Evolutionary conservation across 208 protist genomes (phyloP).

Genomic region (Porcisia deanei): DNA sequence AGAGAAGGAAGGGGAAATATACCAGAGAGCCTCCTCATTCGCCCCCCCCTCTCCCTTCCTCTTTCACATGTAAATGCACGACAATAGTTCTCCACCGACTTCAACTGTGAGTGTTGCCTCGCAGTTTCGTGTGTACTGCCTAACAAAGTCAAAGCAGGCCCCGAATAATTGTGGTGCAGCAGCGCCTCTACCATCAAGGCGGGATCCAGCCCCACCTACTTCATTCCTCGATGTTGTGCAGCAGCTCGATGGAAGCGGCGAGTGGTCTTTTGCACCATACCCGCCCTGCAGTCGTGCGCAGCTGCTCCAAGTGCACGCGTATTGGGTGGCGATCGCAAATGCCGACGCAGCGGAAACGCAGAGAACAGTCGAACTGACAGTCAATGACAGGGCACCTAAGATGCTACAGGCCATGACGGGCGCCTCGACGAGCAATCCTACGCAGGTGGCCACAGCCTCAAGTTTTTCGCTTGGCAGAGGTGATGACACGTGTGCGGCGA

Average conservation of each 20-base stretch:
- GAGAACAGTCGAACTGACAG: no score
- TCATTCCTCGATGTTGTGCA: conserved; percentile 23
- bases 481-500: not conserved
- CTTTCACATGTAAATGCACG: not conserved
- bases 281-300: conserved; percentile 49
- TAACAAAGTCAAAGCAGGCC: conserved; percentile 3
- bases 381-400: not conserved
- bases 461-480: not conserved
- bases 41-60: not conserved
- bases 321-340: conserved; percentile 33
- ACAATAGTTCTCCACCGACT: not conserved
- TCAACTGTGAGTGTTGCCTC: not conserved
- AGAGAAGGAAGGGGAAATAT: no score
- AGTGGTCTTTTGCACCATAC: conserved; percentile 56
- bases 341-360: not conserved
- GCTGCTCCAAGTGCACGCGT: conserved; percentile 54
- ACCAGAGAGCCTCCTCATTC: no score
- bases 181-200: not conserved
- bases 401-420: not conserved
- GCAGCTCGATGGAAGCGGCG: conserved; percentile 2
- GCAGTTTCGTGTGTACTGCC: conserved; percentile 8
- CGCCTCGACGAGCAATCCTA: not conserved
- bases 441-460: not conserved
- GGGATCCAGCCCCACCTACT: not conserved
- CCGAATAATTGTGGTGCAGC: not conserved